Evolutionary conservation across 169 alveolate species (phyloP), one percentile per base, ranked within the genome.

Genomic region (Plasmodium gonderi): DNA sequence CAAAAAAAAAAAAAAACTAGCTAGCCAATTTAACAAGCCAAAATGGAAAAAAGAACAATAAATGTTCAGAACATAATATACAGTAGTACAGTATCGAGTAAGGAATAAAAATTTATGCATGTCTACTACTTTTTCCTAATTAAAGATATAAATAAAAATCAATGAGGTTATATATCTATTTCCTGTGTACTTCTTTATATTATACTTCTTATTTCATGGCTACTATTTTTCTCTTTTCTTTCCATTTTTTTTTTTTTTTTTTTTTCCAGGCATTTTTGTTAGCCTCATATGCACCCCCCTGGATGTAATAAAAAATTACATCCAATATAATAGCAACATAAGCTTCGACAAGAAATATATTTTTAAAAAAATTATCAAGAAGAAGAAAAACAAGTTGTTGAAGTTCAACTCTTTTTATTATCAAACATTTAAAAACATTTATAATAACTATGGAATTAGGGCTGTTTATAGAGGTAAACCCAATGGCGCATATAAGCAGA

Each of bases 231-330:
- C 4, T 78, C 69, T 1, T n/a, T 31, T 11, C 40, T 44, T 47
- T 68, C 17, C 44, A n/a, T 42, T 74, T 72, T 85, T 47, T 33
- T 75, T 42, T 3, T 44, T 44, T 29, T 33, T 26, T 14, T n/a
- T 65, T 78, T n/a, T 44, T 72, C 20, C 44, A 87, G 93, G 93
- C 17, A 44, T 87, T 51, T 76, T 74, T 31, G 93, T 87, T 31
- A 87, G 93, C 26, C 77, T 94, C 29, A 80, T 80, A 51, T 90
- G 96, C 20, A 94, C 96, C n/a, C 95, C 95, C n/a, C 91, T 94
- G 20, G 96, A 94, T 77, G 95, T 94, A 12, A 75, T 94, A 72
- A 94, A 94, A 68, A 94, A 94, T 42, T 94, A 94, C 49, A 85
- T 91, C 65, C 82, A 85, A 31, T 94, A 90, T 44, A 93, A 79